Percentiles rank a stretch among this genome's conserved stretches.
phyloP scores from a whole-genome alignment of 1,284 basidiomycete genomes.

The Neolentinus lepideus region DNA sequence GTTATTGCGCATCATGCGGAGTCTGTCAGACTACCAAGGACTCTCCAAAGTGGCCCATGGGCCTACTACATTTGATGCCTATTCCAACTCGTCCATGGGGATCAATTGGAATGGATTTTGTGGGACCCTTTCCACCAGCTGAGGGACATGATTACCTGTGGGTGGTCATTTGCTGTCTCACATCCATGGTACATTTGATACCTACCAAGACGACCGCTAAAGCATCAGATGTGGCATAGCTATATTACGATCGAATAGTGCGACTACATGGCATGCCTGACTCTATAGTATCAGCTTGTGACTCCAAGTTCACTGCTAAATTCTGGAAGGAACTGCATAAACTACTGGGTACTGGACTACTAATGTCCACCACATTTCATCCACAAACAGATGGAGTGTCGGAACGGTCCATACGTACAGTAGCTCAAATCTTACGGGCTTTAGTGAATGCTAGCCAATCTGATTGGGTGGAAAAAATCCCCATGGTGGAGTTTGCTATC shows the following conservation, averaged over 20 bases:
- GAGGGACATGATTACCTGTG: conserved; percentile 14
- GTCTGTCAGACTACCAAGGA: conserved; percentile 18
- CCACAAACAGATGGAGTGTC: conserved; percentile 32
- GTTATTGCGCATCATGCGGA: conserved; percentile 17
- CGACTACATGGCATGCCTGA: conserved; percentile 25
- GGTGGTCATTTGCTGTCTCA: conserved; percentile 15
- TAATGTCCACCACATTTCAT: conserved; percentile 37
- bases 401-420: conserved; percentile 20
- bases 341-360: conserved; percentile 23
- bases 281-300: conserved; percentile 25
- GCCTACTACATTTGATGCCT: conserved; percentile 18
- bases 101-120: conserved; percentile 20
- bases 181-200: conserved; percentile 16
- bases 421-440: conserved; percentile 22
- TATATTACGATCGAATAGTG: conserved; percentile 24
- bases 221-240: conserved; percentile 23
- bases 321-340: conserved; percentile 26
- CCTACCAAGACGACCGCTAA: conserved; percentile 13
- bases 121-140: conserved; percentile 16
- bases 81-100: conserved; percentile 17
- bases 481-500: conserved; percentile 9
- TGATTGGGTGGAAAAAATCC: conserved; percentile 17
- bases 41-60: conserved; percentile 7
- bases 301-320: conserved; percentile 25
- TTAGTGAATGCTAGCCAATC: conserved; percentile 14